phyloP scores from a whole-genome alignment of 2,329 filamentous ascomycete genomes.

The Xenoacremonium recifei region DNA sequence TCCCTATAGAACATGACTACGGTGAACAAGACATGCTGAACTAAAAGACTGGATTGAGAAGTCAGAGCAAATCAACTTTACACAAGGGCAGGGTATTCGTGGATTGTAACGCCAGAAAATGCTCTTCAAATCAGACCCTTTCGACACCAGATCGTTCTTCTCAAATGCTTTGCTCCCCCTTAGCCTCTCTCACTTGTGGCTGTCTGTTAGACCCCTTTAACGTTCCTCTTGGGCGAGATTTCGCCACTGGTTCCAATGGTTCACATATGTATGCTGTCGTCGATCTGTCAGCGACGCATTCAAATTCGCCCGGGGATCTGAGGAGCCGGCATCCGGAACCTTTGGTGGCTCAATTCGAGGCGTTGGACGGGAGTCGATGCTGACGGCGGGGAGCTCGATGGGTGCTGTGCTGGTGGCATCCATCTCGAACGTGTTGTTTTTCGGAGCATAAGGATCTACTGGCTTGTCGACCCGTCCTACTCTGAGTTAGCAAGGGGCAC shows the following conservation, averaged over 20 bases:
- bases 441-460: constrained; percentile 24
- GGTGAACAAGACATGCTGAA: not conserved
- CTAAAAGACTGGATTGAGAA: not conserved
- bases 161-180: not conserved
- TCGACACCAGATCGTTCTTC: too few relatives aligned
- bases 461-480: constrained; percentile 34
- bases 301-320: constrained; percentile 35
- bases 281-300: constrained; percentile 29
- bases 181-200: constrained; percentile 1
- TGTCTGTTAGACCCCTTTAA: constrained; percentile 1
- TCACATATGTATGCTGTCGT: constrained; percentile 31
- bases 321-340: constrained; percentile 11
- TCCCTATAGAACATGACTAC: not conserved
- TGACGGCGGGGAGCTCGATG: constrained; percentile 32
- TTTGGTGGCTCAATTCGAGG: constrained; percentile 6
- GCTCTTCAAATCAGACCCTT: constrained; percentile 11
- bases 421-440: constrained; percentile 36
- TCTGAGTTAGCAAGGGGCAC: too few relatives aligned
- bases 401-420: constrained; percentile 31
- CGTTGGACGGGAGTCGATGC: constrained; percentile 4
- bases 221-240: constrained; percentile 12
- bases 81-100: constrained; percentile 21
- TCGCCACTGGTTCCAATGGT: constrained; percentile 37
- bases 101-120: constrained; percentile 23
- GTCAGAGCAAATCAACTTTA: constrained; percentile 16